Percentiles rank a stretch among this genome's conserved stretches.
phyloP scores from a whole-genome alignment of 371 early-diverging fungal genomes.

The Mucor saturninus region DNA sequence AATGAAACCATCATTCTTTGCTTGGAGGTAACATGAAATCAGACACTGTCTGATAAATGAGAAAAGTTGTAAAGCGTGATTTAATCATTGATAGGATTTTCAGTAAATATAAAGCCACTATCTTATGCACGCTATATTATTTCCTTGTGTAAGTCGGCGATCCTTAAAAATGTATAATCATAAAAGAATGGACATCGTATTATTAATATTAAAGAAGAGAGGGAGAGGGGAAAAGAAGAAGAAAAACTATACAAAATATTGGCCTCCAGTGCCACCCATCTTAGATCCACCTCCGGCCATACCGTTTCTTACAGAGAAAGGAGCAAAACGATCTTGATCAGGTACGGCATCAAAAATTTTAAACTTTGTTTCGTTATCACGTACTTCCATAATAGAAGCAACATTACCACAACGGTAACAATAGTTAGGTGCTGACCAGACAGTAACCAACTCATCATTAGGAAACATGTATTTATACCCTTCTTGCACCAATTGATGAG shows the following conservation, averaged over 20 bases:
- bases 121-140: too few relatives aligned
- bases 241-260: slow-evolving; percentile 50
- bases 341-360: slow-evolving; percentile 96
- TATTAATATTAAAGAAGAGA: background rate
- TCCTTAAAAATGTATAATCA: background rate
- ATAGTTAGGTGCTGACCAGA: slow-evolving; percentile 99
- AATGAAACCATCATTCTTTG: too few relatives aligned
- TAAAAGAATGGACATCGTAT: background rate
- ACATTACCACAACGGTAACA: slow-evolving; percentile 99
- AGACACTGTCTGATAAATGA: too few relatives aligned
- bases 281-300: slow-evolving; percentile 22
- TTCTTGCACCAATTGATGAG: slow-evolving; percentile 99
- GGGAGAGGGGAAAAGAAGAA: background rate
- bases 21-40: too few relatives aligned
- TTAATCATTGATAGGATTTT: too few relatives aligned
- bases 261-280: slow-evolving; percentile 48
- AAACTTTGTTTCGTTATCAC: slow-evolving; percentile 83
- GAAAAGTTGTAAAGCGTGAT: too few relatives aligned
- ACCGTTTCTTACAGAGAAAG: slow-evolving; percentile 34
- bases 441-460: slow-evolving; percentile 96
- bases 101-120: too few relatives aligned
- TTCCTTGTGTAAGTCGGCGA: too few relatives aligned
- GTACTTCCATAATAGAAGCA: slow-evolving; percentile 95
- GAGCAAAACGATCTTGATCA: slow-evolving; percentile 75
- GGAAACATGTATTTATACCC: slow-evolving; percentile 97